A percentile compares a stretch with the other conserved stretches of the same genome.
These are phyloP conservation scores for Sphagnum contortum DNA, from an alignment of 225 moss, liverwort and hornwort genomes.

Conservation along the genomic window DNA sequence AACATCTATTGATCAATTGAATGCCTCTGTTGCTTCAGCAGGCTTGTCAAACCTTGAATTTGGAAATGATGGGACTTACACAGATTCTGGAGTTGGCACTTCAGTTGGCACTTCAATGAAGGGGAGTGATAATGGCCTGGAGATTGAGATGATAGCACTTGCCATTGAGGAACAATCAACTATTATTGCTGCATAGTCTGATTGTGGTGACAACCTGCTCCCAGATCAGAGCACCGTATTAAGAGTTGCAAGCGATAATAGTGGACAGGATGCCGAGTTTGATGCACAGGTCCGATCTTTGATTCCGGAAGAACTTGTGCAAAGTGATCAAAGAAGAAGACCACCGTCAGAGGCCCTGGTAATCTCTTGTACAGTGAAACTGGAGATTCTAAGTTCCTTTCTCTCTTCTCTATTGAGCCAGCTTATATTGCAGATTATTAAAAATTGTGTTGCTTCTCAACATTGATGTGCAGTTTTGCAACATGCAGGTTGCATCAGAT, in stretches of 20 bases:
- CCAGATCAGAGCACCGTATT: slow-evolving; percentile 14
- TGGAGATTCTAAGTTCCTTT: too few relatives aligned
- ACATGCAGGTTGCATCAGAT: slow-evolving; percentile 23
- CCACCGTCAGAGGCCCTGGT: too few relatives aligned
- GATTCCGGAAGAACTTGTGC: slow-evolving; percentile 17
- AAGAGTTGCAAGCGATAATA: slow-evolving; percentile 16
- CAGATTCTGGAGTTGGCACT: slow-evolving; percentile 51
- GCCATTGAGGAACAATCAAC: slow-evolving; percentile 58
- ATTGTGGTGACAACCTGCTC: slow-evolving; percentile 14
- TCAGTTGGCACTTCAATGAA: slow-evolving; percentile 85
- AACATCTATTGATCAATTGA: too few relatives aligned
- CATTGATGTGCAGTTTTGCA: too few relatives aligned
- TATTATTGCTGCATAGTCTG: slow-evolving; percentile 28
- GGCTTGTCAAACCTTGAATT: slow-evolving; percentile 64
- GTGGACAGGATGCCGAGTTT: slow-evolving; percentile 8
- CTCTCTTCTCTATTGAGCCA: too few relatives aligned
- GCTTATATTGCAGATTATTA: too few relatives aligned
- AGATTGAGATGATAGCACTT: slow-evolving; percentile 75
- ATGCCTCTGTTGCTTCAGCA: slow-evolving; percentile 72
- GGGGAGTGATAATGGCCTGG: slow-evolving; percentile 62
- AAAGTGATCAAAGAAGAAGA: too few relatives aligned
- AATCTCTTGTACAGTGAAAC: too few relatives aligned
- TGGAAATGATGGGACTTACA: too few relatives aligned
- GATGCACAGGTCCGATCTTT: slow-evolving; percentile 21
- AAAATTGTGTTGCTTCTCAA: too few relatives aligned